Conservation (phyloP, 805 yeast species). For the Ogataea henricii region DNA sequence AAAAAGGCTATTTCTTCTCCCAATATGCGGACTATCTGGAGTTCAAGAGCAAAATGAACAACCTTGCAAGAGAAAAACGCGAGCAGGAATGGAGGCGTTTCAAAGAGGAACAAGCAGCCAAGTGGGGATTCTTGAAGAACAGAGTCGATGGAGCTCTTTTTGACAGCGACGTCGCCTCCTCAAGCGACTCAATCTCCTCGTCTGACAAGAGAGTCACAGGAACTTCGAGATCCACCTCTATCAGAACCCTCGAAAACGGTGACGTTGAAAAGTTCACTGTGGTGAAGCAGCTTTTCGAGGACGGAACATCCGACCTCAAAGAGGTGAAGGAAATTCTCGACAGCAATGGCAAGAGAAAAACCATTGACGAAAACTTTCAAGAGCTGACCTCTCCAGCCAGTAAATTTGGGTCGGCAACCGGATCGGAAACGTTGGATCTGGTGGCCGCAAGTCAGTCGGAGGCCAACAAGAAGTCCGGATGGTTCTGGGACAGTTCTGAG, state of each 20-base stretch:
- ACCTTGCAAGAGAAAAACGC: slow-evolving; percentile 43
- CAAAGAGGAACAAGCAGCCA: slow-evolving; percentile 26
- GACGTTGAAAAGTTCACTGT: slow-evolving; percentile 43
- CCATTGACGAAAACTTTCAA: slow-evolving; percentile 25
- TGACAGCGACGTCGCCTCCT: background rate
- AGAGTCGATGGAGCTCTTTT: too few species aligned
- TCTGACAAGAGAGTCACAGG: slow-evolving; percentile 36
- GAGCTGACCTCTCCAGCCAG: slow-evolving; percentile 8
- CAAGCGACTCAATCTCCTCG: too few species aligned
- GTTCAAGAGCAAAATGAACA: slow-evolving; percentile 64
- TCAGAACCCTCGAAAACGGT: slow-evolving; percentile 44
- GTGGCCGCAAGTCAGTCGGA: background rate
- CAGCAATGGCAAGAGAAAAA: slow-evolving; percentile 37
- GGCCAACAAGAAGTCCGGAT: slow-evolving; percentile 24
- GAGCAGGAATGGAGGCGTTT: slow-evolving; percentile 25
- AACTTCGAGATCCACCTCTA: slow-evolving; percentile 38
- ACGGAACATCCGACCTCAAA: slow-evolving; percentile 44
- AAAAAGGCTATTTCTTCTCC: slow-evolving; percentile 62
- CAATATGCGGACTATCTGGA: slow-evolving; percentile 64
- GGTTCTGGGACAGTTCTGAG: slow-evolving; percentile 33
- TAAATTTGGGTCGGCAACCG: background rate
- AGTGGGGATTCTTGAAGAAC: slow-evolving; percentile 27
- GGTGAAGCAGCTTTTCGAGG: slow-evolving; percentile 40
- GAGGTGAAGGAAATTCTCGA: slow-evolving; percentile 42
- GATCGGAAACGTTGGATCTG: background rate